These are phyloP conservation scores for Ascochyta pisi DNA, from an alignment of 2,329 filamentous ascomycete genomes.

Conservation along the genomic window DNA sequence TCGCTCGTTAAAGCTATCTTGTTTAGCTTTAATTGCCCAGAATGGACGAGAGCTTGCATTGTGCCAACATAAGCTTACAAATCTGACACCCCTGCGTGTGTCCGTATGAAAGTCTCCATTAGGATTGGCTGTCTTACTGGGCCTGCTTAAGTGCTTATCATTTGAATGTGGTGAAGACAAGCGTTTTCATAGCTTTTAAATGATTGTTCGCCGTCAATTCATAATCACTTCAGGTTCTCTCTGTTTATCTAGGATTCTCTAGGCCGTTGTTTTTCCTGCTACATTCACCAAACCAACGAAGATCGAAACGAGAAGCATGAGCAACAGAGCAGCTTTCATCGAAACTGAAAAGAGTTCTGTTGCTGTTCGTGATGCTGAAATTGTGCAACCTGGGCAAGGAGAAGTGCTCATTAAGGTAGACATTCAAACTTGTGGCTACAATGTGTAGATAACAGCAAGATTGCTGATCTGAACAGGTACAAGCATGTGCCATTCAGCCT, in stretches of 20 bases:
- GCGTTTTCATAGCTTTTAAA: not conserved
- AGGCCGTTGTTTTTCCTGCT: no score
- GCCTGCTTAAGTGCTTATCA: not conserved
- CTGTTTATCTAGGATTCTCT: no score
- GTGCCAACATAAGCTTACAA: no score
- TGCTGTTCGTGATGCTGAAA: constrained; percentile 25
- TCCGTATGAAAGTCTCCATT: not conserved
- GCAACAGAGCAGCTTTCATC: constrained; percentile 28
- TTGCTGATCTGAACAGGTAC: constrained; percentile 13
- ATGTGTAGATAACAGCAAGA: not conserved
- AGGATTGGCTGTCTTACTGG: not conserved
- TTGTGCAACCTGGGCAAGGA: constrained; percentile 21
- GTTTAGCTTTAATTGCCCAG: no score
- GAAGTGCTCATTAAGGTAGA: constrained; percentile 29
- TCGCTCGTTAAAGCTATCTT: no score
- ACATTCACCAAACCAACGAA: no score
- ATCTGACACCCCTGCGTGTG: not conserved
- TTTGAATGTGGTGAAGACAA: no score
- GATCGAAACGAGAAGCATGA: constrained; percentile 12
- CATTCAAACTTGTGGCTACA: no score
- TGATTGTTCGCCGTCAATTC: not conserved
- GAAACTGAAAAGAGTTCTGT: constrained; percentile 22
- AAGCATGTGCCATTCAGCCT: constrained; percentile 36
- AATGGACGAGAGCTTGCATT: no score
- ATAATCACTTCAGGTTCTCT: not conserved